Evolutionary conservation across 169 alveolate species (phyloP).

Genomic region (Eimeria maxima): DNA sequence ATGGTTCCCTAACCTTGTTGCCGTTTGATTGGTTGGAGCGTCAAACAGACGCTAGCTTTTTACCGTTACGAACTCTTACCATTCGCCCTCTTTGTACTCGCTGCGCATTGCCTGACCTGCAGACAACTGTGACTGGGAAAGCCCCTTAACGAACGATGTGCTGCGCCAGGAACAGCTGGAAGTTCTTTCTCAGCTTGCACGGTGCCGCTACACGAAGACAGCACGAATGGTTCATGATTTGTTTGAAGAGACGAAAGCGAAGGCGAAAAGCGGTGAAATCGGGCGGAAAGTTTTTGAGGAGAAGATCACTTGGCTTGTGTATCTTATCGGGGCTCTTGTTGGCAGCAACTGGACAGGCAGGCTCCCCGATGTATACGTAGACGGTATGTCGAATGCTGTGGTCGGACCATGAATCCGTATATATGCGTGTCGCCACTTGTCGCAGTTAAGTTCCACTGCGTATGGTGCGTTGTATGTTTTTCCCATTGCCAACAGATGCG

Average conservation of each 20-base stretch:
- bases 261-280: constrained; percentile 84
- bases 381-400: constrained; percentile 13
- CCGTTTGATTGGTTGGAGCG: neutral
- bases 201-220: constrained; percentile 87
- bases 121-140: constrained; percentile 85
- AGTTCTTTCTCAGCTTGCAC: constrained; percentile 89
- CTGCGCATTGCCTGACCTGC: constrained; percentile 46
- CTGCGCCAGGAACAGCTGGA: constrained; percentile 91
- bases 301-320: constrained; percentile 89
- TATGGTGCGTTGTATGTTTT: neutral
- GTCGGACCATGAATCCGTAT: neutral
- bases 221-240: constrained; percentile 83
- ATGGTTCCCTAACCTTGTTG: neutral
- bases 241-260: constrained; percentile 83
- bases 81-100: neutral
- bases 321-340: constrained; percentile 88
- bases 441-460: neutral
- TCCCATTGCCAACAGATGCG: constrained; percentile 45
- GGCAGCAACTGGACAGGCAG: constrained; percentile 85
- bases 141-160: constrained; percentile 88
- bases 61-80: neutral
- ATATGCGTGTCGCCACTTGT: neutral
- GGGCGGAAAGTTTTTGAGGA: constrained; percentile 86
- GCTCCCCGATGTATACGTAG: constrained; percentile 77
- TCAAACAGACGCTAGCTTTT: neutral